phyloP scores from a whole-genome alignment of 169 alveolate genomes.

The Eimeria falciformis region DNA sequence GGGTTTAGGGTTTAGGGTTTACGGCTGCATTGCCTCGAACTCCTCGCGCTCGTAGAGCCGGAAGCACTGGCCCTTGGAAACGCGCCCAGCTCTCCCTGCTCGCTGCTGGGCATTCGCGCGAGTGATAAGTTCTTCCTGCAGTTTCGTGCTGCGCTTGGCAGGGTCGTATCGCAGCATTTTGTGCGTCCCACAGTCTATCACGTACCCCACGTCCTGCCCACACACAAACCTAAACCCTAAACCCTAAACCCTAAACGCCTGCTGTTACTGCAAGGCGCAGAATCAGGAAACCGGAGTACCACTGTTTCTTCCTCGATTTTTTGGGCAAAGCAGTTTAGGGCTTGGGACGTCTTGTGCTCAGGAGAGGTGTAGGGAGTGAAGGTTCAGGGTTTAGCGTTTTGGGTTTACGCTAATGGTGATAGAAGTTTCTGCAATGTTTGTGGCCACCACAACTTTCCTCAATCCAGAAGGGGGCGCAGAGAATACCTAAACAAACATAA shows the following conservation, averaged over 20 bases:
- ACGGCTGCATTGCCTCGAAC: constrained; percentile 74
- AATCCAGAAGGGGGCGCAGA: constrained; percentile 81
- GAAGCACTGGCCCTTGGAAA: constrained; percentile 98
- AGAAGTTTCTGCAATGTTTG: constrained; percentile 99
- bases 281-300: not conserved
- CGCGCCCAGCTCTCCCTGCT: constrained; percentile 99
- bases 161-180: constrained; percentile 98
- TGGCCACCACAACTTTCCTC: constrained; percentile 98
- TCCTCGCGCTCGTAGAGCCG: constrained; percentile 97
- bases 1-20: not conserved
- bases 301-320: not conserved
- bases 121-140: constrained; percentile 97
- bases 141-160: constrained; percentile 97
- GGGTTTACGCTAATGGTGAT: constrained; percentile 97
- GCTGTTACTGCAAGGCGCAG: not conserved
- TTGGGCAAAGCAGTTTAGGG: not conserved
- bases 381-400: not conserved
- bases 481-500: constrained; percentile 48
- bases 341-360: not conserved
- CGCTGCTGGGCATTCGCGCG: constrained; percentile 99
- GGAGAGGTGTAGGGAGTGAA: not conserved
- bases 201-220: constrained; percentile 94
- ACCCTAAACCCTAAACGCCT: not conserved
- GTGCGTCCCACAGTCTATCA: constrained; percentile 99
- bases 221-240: not conserved